phyloP scores from a whole-genome alignment of 1,284 basidiomycete species.

The Naganishia liquefaciens region DNA sequence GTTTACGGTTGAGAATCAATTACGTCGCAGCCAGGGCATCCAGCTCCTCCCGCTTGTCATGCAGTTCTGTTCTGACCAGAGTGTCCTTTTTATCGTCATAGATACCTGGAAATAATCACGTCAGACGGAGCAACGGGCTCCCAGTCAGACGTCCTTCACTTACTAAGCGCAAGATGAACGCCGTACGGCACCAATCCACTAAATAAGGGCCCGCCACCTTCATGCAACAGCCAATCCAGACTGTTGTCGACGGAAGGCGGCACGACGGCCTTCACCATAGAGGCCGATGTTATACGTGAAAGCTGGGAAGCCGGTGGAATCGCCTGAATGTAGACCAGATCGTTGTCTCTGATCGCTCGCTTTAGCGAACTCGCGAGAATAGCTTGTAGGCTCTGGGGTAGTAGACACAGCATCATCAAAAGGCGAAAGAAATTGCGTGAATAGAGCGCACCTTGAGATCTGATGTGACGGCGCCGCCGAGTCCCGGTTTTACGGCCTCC shows the following conservation, averaged over 20 bases:
- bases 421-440: not conserved
- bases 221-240: constrained; percentile 51
- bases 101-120: constrained; percentile 62
- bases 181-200: constrained; percentile 80
- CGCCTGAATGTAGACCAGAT: constrained; percentile 90
- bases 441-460: constrained; percentile 69
- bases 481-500: constrained; percentile 67
- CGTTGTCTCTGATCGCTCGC: constrained; percentile 86
- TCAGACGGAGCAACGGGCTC: not conserved
- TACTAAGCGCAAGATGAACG: constrained; percentile 84
- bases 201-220: constrained; percentile 67
- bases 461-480: constrained; percentile 65
- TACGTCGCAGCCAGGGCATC: constrained; percentile 68
- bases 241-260: constrained; percentile 67
- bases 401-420: not conserved
- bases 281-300: constrained; percentile 65
- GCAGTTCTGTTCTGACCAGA: constrained; percentile 69
- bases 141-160: constrained; percentile 41
- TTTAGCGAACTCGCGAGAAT: constrained; percentile 59
- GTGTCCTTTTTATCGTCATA: constrained; percentile 81
- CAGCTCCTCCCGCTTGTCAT: constrained; percentile 65
- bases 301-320: constrained; percentile 74
- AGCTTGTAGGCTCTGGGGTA: constrained; percentile 64
- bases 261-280: constrained; percentile 68
- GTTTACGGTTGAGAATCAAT: constrained; percentile 40